phyloP scores from a whole-genome alignment of 2,329 filamentous ascomycete genomes.

The Cladorrhinum sp. region DNA sequence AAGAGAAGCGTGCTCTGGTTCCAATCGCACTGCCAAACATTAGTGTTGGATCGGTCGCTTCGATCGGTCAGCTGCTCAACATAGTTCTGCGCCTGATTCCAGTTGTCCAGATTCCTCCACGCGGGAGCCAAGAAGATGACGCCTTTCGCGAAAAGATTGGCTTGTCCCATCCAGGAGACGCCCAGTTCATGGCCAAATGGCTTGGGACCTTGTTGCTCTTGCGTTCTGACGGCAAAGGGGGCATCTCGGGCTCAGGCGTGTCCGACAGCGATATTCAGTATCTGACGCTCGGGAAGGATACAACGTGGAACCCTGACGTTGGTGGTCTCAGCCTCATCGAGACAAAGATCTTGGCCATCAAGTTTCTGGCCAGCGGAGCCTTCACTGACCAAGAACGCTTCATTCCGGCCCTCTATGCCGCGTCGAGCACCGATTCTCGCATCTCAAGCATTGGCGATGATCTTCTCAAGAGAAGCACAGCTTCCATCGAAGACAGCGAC shows the following conservation, averaged over 20 bases:
- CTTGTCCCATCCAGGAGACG: slow-evolving; percentile 65
- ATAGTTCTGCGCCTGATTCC: slow-evolving; percentile 74
- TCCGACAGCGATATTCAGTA: slow-evolving; percentile 66
- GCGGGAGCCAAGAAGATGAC: slow-evolving; percentile 75
- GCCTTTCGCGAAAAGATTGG: slow-evolving; percentile 64
- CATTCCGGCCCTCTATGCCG: slow-evolving; percentile 77
- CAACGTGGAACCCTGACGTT: slow-evolving; percentile 62
- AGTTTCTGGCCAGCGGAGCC: slow-evolving; percentile 76
- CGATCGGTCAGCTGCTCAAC: slow-evolving; percentile 68
- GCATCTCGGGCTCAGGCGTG: slow-evolving; percentile 49
- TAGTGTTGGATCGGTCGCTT: slow-evolving; percentile 48
- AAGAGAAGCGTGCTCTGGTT: slow-evolving; percentile 70
- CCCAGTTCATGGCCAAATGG: slow-evolving; percentile 68
- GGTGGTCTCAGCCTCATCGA: slow-evolving; percentile 65
- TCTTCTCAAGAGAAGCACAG: slow-evolving; percentile 74
- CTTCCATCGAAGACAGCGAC: slow-evolving; percentile 66
- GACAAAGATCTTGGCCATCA: slow-evolving; percentile 66
- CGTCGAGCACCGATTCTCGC: slow-evolving; percentile 75
- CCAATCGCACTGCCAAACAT: slow-evolving; percentile 68
- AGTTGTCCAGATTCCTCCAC: slow-evolving; percentile 66
- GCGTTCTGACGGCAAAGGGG: slow-evolving; percentile 29
- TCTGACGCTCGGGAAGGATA: slow-evolving; percentile 63
- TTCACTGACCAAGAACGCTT: slow-evolving; percentile 84
- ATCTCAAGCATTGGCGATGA: slow-evolving; percentile 86
- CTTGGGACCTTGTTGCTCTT: slow-evolving; percentile 73